phyloP scores from a whole-genome alignment of 176 grass and related monocot genomes.

The Puccinellia tenuiflora region DNA sequence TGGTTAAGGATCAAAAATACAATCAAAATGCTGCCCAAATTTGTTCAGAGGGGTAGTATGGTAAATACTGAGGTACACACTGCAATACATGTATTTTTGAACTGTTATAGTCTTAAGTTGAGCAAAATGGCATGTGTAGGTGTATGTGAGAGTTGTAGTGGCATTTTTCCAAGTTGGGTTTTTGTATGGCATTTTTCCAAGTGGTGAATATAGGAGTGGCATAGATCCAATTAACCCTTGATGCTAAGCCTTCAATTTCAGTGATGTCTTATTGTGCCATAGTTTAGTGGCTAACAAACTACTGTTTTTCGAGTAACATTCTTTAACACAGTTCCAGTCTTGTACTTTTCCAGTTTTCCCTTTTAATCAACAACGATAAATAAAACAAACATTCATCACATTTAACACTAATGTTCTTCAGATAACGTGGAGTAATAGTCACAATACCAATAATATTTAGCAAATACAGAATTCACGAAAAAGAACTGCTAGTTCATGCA shows the following conservation, averaged over 20 bases:
- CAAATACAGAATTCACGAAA: neutral
- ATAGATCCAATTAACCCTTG: too few species aligned
- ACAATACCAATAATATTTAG: neutral
- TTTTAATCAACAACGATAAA: neutral
- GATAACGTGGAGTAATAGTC: neutral
- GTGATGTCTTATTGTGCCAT: neutral
- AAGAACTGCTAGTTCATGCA: neutral
- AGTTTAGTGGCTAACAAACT: neutral
- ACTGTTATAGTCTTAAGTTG: too few species aligned
- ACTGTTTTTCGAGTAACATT: neutral
- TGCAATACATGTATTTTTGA: too few species aligned
- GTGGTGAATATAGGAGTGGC: too few species aligned
- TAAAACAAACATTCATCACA: neutral
- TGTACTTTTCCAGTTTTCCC: neutral
- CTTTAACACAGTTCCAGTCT: neutral
- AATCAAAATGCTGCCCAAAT: too few species aligned
- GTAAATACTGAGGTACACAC: too few species aligned
- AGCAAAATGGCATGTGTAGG: too few species aligned
- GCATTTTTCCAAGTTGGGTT: too few species aligned
- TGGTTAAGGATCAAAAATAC: too few species aligned
- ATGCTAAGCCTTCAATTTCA: neutral
- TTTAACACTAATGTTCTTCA: neutral
- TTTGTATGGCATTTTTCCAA: too few species aligned
- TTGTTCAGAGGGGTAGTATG: too few species aligned
- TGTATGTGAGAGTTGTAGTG: too few species aligned